Percentiles rank a stretch among this genome's conserved stretches.
Conservation (phyloP, 23 red algal genomes). For the Cyanidium caldarium region DNA sequence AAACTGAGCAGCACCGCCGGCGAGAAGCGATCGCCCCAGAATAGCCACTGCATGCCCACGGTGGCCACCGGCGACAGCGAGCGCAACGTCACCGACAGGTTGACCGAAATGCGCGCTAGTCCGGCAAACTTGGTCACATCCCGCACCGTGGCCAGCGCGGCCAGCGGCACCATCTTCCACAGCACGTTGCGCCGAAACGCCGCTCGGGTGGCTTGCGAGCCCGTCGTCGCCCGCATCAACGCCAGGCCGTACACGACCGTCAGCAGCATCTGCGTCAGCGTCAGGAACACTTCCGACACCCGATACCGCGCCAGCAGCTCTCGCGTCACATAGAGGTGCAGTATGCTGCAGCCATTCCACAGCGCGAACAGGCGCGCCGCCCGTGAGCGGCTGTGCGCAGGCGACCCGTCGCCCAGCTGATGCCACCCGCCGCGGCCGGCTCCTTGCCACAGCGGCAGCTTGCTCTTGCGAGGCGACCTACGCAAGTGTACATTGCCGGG, state of each 20-base stretch:
- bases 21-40: background rate
- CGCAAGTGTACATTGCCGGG: too few relatives aligned
- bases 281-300: background rate
- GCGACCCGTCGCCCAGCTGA: too few relatives aligned
- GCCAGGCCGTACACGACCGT: background rate
- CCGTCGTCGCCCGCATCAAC: background rate
- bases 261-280: background rate
- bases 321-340: conserved; percentile 5
- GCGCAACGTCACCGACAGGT: background rate
- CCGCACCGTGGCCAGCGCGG: background rate
- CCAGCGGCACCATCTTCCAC: background rate
- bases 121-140: background rate
- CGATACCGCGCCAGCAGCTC: background rate
- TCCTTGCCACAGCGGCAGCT: too few relatives aligned
- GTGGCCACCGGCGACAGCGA: conserved; percentile 1
- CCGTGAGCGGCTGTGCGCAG: background rate
- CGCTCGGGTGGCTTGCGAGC: background rate
- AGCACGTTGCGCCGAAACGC: background rate
- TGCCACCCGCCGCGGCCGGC: too few relatives aligned
- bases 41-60: background rate
- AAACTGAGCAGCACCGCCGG: background rate
- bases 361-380: background rate
- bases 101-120: background rate
- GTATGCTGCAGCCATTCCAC: background rate
- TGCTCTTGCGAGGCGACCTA: too few relatives aligned